Evolutionary conservation across 257 asterid genomes (phyloP).

Genomic region (Nicotiana otophora): DNA sequence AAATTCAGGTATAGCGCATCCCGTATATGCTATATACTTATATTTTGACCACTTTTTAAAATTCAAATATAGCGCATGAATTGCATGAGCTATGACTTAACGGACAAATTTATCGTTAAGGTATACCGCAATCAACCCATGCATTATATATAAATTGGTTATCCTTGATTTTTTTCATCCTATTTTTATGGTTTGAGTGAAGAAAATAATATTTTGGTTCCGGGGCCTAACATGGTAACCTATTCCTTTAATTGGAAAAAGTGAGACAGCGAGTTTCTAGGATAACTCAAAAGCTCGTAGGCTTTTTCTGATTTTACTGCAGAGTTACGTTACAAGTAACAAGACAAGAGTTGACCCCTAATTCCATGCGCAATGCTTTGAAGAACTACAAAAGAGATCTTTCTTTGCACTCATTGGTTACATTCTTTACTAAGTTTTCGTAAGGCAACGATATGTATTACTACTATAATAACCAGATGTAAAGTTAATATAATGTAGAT

Average conservation of each 20-base stretch:
- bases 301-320: neutral
- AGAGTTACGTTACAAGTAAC: neutral
- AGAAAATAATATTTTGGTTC: too few relatives aligned
- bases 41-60: too few relatives aligned
- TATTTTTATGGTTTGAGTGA: too few relatives aligned
- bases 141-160: too few relatives aligned
- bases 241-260: neutral
- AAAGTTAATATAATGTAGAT: neutral
- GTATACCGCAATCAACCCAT: too few relatives aligned
- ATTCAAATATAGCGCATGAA: too few relatives aligned
- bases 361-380: neutral
- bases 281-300: neutral
- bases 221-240: too few relatives aligned
- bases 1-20: too few relatives aligned
- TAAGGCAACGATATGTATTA: neutral
- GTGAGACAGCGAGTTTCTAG: neutral
- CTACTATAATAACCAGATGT: neutral
- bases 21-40: too few relatives aligned
- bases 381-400: neutral
- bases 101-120: too few relatives aligned
- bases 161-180: too few relatives aligned
- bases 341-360: constrained; percentile 5
- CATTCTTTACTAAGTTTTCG: neutral
- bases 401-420: neutral
- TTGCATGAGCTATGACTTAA: too few relatives aligned